These are phyloP conservation scores for Rossbeevera mucosa DNA, from an alignment of 768 basidiomycete species.

Conservation along the genomic window DNA sequence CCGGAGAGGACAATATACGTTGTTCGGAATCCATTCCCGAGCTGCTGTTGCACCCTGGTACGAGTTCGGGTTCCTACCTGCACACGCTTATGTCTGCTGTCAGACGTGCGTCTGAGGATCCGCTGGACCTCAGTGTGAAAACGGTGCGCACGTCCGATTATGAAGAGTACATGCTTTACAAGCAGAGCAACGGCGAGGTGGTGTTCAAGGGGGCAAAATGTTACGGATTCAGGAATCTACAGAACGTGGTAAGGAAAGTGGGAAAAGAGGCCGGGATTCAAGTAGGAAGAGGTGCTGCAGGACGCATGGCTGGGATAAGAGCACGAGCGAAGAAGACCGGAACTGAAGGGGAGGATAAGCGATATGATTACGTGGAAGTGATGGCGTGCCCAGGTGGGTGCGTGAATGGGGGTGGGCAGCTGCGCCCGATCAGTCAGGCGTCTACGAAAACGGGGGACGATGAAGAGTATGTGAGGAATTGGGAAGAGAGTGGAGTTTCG, in stretches of 20 bases:
- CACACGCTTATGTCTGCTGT: slow-evolving; percentile 68
- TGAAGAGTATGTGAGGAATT: slow-evolving; percentile 64
- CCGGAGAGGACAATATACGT: slow-evolving; percentile 41
- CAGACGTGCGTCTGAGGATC: slow-evolving; percentile 36
- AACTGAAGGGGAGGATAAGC: slow-evolving; percentile 35
- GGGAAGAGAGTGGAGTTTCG: slow-evolving; percentile 52
- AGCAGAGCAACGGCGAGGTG: slow-evolving; percentile 45
- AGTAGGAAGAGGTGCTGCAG: slow-evolving; percentile 67
- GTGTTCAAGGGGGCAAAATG: slow-evolving; percentile 93
- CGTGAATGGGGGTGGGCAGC: slow-evolving; percentile 95
- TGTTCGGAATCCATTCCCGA: slow-evolving; percentile 50
- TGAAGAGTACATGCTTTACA: slow-evolving; percentile 63
- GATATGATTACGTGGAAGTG: slow-evolving; percentile 91
- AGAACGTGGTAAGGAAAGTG: slow-evolving; percentile 92
- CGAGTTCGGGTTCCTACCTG: slow-evolving; percentile 91
- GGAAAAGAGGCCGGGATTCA: slow-evolving; percentile 78
- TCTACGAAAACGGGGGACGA: slow-evolving; percentile 39
- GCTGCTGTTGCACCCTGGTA: slow-evolving; percentile 72
- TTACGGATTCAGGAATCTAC: slow-evolving; percentile 95
- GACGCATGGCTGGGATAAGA: slow-evolving; percentile 31
- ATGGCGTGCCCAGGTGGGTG: slow-evolving; percentile 99
- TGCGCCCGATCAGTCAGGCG: slow-evolving; percentile 16
- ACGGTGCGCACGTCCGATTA: slow-evolving; percentile 71
- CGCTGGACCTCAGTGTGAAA: slow-evolving; percentile 49
- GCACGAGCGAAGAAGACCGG: slow-evolving; percentile 32